Percentiles rank a stretch among this genome's conserved stretches.
Conservation (phyloP, 2,329 filamentous ascomycete genomes). For the Xylaria sp. region DNA sequence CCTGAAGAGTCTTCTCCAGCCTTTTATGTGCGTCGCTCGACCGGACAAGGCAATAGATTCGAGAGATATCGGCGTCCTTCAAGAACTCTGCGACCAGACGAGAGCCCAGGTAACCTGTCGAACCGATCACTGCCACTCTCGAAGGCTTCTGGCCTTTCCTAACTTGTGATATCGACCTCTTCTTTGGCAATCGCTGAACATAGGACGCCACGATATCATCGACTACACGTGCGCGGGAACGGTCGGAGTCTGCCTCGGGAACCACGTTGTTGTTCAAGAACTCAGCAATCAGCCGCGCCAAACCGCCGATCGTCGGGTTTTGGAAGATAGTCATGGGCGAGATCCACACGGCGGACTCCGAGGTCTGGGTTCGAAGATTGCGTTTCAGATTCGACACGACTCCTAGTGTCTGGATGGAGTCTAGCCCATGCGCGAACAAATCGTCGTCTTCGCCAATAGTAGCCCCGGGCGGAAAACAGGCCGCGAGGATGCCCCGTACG, state of each 20-base stretch:
- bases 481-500: neutral
- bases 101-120: constrained; percentile 23
- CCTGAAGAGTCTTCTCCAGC: neutral
- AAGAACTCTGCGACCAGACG: constrained; percentile 8
- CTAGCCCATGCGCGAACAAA: constrained; percentile 18
- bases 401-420: constrained; percentile 21
- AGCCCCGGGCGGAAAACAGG: neutral
- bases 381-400: constrained; percentile 13
- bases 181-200: constrained; percentile 2
- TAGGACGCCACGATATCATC: constrained; percentile 12
- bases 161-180: neutral
- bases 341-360: constrained; percentile 12
- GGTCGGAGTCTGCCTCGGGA: constrained; percentile 6
- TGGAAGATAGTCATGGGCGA: constrained; percentile 18
- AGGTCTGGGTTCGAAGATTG: constrained; percentile 10
- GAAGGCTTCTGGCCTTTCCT: neutral
- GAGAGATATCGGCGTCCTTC: neutral
- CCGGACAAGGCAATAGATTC: constrained; percentile 16
- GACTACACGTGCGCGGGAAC: neutral
- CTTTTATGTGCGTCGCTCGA: neutral
- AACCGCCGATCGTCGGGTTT: constrained; percentile 12
- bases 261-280: constrained; percentile 17
- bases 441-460: constrained; percentile 15
- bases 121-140: constrained; percentile 20
- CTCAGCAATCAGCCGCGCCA: constrained; percentile 7